These are phyloP conservation scores for Luffa aegyptiaca DNA, from an alignment of 306 rosid species.

Conservation along the genomic window DNA sequence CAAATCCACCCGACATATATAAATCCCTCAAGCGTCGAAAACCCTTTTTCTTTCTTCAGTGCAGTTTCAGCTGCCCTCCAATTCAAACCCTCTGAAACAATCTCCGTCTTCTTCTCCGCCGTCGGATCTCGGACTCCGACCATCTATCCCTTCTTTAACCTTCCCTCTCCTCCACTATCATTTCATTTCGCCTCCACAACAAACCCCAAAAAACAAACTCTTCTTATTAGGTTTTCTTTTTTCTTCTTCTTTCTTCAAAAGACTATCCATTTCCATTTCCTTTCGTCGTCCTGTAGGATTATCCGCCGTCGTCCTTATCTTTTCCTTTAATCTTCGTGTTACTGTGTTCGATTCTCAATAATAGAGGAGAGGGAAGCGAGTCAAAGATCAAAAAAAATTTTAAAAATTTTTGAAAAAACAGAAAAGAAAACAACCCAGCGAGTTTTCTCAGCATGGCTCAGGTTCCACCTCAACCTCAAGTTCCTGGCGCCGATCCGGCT, in stretches of 20 bases:
- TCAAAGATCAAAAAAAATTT: conserved; percentile 10
- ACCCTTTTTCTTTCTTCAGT: conserved; percentile 1
- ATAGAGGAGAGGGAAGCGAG: conserved; percentile 95
- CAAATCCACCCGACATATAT: conserved; percentile 18
- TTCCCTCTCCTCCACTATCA: conserved; percentile 91
- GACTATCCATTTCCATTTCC: conserved; percentile 6
- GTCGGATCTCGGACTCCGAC: conserved; percentile 48
- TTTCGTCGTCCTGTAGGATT: neutral
- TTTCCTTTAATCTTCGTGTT: conserved; percentile 17
- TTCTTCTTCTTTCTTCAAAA: neutral
- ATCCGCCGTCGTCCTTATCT: neutral
- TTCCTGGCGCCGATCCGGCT: conserved; percentile 43
- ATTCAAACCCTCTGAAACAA: conserved; percentile 9
- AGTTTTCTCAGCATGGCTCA: conserved; percentile 56
- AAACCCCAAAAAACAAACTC: conserved; percentile 4
- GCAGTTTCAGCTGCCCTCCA: conserved; percentile 32
- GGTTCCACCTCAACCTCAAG: conserved; percentile 74
- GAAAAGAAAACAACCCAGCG: neutral
- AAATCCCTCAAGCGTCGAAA: neutral
- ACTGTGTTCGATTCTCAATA: conserved; percentile 41
- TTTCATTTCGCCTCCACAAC: neutral
- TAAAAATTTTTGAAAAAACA: neutral
- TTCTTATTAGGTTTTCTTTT: neutral
- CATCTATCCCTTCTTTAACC: conserved; percentile 27
- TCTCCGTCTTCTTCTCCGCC: conserved; percentile 19